Evolutionary conservation across 805 yeast species (phyloP), one percentile per base, ranked within the genome.

Genomic region (Barnettozyma populi): DNA sequence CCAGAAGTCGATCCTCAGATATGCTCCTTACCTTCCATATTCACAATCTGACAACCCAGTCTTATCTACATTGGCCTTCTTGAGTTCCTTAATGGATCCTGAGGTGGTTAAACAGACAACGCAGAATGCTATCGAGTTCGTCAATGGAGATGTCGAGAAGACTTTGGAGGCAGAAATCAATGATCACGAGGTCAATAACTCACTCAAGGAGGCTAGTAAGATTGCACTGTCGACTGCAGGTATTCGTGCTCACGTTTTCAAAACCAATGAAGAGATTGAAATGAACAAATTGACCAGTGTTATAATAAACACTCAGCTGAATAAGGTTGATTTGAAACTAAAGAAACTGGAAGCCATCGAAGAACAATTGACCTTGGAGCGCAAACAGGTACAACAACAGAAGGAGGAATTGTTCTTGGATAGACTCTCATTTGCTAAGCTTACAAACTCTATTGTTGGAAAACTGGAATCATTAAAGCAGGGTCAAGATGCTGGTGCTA

Each of bases 41-140:
- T 79, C 88, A 34, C 78, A 88, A 39, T 79, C 84, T 25, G 98
- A 94, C 57, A 94, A 94, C 65, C 99, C 99, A 2, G 90, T 94
- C 4, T 75, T 94, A 70, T 84, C 95, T 34, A 92, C 95, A n/a
- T 76, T 94, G 52, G 84, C 96, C 13, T 94, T 90, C 65, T 71
- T 94, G 66, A 82, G 90, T 0, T 82, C 88, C 35, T 68, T 90
- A 43, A 95, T 90, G 16, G 97, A 92, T 59, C 85, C 92, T 11
- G 84, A 84, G 36, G 86, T 86, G 20, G 96, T 92, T 0, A 80
- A 82, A 47, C 89, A 90, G 10, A 95, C 95, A 31, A 84, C 95
- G 7, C 67, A 61, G 27, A 70, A 82, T 43, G 90, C 89, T 0
- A 73, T 81, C 6, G 50, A 54, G 34, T 47, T 60, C n/a, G 55